Base-by-base conservation (phyloP, 768 basidiomycete genomes). In the Rhizopogon vesiculosus region DNA sequence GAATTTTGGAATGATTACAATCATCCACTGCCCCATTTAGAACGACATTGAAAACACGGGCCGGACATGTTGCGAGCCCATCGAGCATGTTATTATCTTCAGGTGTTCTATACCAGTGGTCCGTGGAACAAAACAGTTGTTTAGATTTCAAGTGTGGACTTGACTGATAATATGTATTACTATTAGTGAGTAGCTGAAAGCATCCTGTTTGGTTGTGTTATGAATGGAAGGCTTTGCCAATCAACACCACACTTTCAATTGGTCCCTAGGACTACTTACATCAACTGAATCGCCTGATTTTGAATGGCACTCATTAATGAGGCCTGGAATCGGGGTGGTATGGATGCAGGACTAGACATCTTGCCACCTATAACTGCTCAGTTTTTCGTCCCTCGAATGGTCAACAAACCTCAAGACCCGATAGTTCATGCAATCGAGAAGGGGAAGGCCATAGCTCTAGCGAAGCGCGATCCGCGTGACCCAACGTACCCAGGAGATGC, bases 381-480 rank as follows among this genome's bases (percentile, higher is more conserved):
- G 13, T 90, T 91, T 67, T 83, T 79, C 54, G 74, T 89, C n/a
- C 85, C 87, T 9, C 68, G 61, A n/a, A 69, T 92, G 44, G 71
- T 76, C n/a, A 80, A 90, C 56, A 82, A 79, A 59, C 89, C 89
- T 3, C 89, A 91, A 64, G 85, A 92, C 66, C 89, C 89, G 2
- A 89, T 91, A 59, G 72, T 91, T 67, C 83, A 87, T 42, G 70
- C 76, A 16, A 58, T 89, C 22, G 76, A 75, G 33, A 56, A 53
- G 10, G 35, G 57, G 33, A 41, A 60, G 3, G 46, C 18, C n/a
- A 29, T 42, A 55, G 8, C 8, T 45, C 35, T 25, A 18, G 39
- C 10, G 18, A 40, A 33, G 35, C n/a, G 9, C 16, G 19, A 29
- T 12, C 28, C 38, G 22, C 19, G 15, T 25, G 6, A 38, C 44